These are phyloP conservation scores for Pleurozium schreberi DNA, from an alignment of 225 moss, liverwort and hornwort species.

Conservation along the genomic window DNA sequence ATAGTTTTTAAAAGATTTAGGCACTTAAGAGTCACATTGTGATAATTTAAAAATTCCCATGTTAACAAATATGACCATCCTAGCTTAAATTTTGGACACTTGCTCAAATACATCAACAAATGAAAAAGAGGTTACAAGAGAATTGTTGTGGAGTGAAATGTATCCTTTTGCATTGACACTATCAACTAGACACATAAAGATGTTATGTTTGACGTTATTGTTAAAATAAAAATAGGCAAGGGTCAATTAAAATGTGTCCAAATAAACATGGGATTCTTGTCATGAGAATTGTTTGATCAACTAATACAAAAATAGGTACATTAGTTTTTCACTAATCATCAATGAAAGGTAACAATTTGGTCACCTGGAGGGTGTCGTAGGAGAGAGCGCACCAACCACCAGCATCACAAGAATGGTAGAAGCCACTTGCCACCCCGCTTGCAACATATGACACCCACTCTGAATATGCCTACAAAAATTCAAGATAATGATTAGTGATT, in stretches of 20 bases:
- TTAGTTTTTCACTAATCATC: neutral
- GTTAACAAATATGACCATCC: neutral
- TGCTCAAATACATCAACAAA: too few species aligned
- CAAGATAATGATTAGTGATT: neutral
- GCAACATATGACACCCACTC: constrained; percentile 78
- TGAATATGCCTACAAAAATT: constrained; percentile 48
- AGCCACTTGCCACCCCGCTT: constrained; percentile 63
- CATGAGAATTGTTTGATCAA: rapidly evolving
- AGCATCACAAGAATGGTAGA: constrained; percentile 95
- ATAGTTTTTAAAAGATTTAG: neutral
- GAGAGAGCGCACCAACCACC: constrained; percentile 91
- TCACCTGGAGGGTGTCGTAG: constrained; percentile 81
- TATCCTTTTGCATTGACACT: neutral
- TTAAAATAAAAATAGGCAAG: neutral
- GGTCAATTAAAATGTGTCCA: neutral
- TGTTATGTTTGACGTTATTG: neutral
- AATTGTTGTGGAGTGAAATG: neutral
- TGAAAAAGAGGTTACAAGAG: neutral
- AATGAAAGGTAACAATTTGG: neutral
- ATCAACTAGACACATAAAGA: neutral
- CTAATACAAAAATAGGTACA: neutral
- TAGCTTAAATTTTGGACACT: neutral
- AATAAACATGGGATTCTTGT: too few species aligned
- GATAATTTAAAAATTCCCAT: neutral
- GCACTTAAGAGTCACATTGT: neutral